Percentiles rank a stretch among this genome's conserved stretches.
Evolutionary conservation across 23 red algal species (phyloP).

Genomic region (Gracilariopsis chorda): DNA sequence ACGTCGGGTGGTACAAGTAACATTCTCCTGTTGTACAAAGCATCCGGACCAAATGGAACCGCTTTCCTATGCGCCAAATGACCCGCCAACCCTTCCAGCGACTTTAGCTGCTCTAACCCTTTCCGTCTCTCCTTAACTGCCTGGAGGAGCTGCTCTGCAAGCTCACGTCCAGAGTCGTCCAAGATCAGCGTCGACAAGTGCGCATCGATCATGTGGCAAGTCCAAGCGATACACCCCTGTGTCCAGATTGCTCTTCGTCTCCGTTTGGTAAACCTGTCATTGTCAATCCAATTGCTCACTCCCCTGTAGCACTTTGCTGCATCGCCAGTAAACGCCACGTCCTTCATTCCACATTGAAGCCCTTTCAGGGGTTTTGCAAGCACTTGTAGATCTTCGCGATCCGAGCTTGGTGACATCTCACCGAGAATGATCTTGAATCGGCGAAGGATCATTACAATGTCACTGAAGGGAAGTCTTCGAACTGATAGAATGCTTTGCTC

Average conservation of each 20-base stretch:
- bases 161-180: conserved; percentile 26
- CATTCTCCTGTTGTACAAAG: conserved; percentile 17
- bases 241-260: neutral
- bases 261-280: neutral
- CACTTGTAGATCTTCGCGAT: neutral
- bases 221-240: conserved; percentile 48
- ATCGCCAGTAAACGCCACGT: neutral
- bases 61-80: conserved; percentile 21
- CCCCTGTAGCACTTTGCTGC: conserved; percentile 8
- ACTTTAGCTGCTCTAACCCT: conserved; percentile 13
- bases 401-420: neutral
- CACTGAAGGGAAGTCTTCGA: neutral
- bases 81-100: conserved; percentile 10
- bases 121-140: conserved; percentile 8
- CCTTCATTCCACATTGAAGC: neutral
- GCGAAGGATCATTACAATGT: neutral
- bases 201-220: conserved; percentile 24
- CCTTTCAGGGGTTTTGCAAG: neutral
- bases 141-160: conserved; percentile 11
- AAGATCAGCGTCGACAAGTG: conserved; percentile 52
- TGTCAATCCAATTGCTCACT: conserved; percentile 22
- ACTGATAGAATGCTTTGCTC: neutral
- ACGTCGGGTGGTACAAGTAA: conserved; percentile 12
- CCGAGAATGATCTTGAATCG: neutral
- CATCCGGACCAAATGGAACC: neutral